Conservation (phyloP, 768 basidiomycete genomes). For the Psilocybe cubensis region DNA sequence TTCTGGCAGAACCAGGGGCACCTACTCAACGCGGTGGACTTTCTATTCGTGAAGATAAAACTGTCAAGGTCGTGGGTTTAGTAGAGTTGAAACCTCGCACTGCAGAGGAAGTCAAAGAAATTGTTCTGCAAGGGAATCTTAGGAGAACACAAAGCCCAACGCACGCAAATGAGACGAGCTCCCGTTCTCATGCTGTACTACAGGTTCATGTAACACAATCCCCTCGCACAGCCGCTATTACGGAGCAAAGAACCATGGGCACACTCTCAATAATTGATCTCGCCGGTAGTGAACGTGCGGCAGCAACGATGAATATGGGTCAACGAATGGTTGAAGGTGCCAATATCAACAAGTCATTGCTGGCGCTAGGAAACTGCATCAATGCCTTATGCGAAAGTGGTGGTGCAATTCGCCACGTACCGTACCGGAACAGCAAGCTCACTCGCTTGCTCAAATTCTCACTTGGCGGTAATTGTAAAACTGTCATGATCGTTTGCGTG, state of each 20-base stretch:
- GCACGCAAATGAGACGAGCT: slow-evolving; percentile 95
- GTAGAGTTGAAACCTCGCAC: slow-evolving; percentile 79
- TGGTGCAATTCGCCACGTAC: slow-evolving; percentile 85
- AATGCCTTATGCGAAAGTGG: slow-evolving; percentile 97
- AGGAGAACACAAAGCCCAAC: slow-evolving; percentile 93
- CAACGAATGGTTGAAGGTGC: slow-evolving; percentile 98
- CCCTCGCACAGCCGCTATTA: slow-evolving; percentile 82
- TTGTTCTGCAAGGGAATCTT: slow-evolving; percentile 87
- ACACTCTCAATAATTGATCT: slow-evolving; percentile 98
- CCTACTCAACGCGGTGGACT: slow-evolving; percentile 78
- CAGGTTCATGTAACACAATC: slow-evolving; percentile 93
- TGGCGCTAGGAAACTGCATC: slow-evolving; percentile 97
- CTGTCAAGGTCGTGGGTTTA: slow-evolving; percentile 87
- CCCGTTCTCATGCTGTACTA: slow-evolving; percentile 96
- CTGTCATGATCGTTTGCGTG: slow-evolving; percentile 98
- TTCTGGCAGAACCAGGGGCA: slow-evolving; percentile 77
- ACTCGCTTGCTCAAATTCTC: slow-evolving; percentile 98
- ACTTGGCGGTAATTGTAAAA: slow-evolving; percentile 98
- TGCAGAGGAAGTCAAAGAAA: slow-evolving; percentile 93
- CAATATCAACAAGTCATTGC: slow-evolving; percentile 98
- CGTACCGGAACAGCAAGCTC: slow-evolving; percentile 98
- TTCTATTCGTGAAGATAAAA: slow-evolving; percentile 92
- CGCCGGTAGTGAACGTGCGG: slow-evolving; percentile 95
- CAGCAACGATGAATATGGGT: slow-evolving; percentile 96
- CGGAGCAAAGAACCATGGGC: slow-evolving; percentile 82